Conservation (phyloP, 2,329 filamentous ascomycete species). For the Alternaria alternata region DNA sequence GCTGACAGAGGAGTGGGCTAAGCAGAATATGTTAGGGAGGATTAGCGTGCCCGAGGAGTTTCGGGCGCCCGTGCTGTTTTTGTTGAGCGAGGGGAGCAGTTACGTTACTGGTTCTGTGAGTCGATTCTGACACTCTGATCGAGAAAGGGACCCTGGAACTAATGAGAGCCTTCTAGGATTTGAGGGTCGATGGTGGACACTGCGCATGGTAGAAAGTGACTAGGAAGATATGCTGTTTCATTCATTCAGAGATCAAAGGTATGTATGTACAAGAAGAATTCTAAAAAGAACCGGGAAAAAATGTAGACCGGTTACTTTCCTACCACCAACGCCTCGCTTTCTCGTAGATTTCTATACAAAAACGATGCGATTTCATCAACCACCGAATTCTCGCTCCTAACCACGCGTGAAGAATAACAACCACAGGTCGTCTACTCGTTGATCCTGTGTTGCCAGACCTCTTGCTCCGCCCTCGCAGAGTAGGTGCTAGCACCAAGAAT, state of each 20-base stretch:
- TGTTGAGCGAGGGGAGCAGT: slow-evolving; percentile 55
- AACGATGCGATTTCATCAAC: not conserved
- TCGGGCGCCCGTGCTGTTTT: slow-evolving; percentile 40
- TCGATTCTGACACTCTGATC: not conserved
- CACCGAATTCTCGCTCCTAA: not conserved
- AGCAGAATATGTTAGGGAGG: slow-evolving; percentile 47
- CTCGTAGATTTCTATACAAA: not conserved
- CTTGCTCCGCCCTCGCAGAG: slow-evolving; percentile 54
- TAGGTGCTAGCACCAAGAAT: slow-evolving; percentile 58
- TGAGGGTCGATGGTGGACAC: slow-evolving; percentile 56
- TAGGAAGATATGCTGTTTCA: not conserved
- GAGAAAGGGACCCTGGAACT: not conserved
- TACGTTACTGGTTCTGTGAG: slow-evolving; percentile 68
- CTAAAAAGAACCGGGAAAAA: not conserved
- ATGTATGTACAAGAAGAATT: not conserved
- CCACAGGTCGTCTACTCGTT: slow-evolving; percentile 41
- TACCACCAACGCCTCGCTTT: not conserved
- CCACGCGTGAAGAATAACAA: not conserved
- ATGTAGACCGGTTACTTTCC: not conserved
- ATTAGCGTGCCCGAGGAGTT: slow-evolving; percentile 44
- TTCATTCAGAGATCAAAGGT: not conserved
- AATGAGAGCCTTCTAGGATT: slow-evolving; percentile 30
- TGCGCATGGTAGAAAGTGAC: slow-evolving; percentile 34
- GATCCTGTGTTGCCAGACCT: slow-evolving; percentile 58
- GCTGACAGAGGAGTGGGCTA: slow-evolving; percentile 40